Conservation (phyloP, 1,284 basidiomycete genomes). For the Xanthoconium separans region DNA sequence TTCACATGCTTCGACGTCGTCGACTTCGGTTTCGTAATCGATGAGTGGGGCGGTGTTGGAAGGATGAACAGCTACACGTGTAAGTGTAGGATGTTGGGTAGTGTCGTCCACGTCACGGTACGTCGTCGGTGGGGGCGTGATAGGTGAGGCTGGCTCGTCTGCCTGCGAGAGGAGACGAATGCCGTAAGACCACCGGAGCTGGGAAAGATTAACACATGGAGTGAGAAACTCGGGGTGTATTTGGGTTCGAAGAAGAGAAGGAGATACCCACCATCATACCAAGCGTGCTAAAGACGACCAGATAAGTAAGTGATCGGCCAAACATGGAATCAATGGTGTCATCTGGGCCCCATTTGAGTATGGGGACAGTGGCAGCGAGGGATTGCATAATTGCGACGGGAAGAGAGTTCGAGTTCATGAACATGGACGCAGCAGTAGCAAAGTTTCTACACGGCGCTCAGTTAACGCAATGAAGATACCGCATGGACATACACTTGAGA, state of each 20-base stretch:
- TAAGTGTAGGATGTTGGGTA: background rate
- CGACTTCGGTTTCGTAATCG: constrained; percentile 6
- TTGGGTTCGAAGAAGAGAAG: background rate
- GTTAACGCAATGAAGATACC: background rate
- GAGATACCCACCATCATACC: constrained; percentile 75
- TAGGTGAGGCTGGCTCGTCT: constrained; percentile 46
- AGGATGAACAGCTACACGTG: background rate
- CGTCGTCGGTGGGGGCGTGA: background rate
- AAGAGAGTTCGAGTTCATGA: constrained; percentile 92
- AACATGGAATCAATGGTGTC: constrained; percentile 88
- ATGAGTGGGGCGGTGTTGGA: constrained; percentile 7
- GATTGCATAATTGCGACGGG: constrained; percentile 93
- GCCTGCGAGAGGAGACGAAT: constrained; percentile 75
- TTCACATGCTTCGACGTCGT: background rate
- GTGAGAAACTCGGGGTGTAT: background rate
- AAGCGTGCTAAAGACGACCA: constrained; percentile 90
- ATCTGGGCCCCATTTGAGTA: constrained; percentile 79
- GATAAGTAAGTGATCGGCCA: constrained; percentile 88
- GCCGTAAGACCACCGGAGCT: constrained; percentile 91
- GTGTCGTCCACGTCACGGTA: constrained; percentile 13
- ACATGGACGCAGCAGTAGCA: constrained; percentile 82
- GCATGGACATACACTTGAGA: constrained; percentile 54
- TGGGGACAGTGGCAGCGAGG: constrained; percentile 81
- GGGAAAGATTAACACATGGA: background rate
- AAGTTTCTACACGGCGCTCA: constrained; percentile 56